Evolutionary conservation across 2,329 filamentous ascomycete genomes (phyloP).

Genomic region (Verticillium tricorpus): DNA sequence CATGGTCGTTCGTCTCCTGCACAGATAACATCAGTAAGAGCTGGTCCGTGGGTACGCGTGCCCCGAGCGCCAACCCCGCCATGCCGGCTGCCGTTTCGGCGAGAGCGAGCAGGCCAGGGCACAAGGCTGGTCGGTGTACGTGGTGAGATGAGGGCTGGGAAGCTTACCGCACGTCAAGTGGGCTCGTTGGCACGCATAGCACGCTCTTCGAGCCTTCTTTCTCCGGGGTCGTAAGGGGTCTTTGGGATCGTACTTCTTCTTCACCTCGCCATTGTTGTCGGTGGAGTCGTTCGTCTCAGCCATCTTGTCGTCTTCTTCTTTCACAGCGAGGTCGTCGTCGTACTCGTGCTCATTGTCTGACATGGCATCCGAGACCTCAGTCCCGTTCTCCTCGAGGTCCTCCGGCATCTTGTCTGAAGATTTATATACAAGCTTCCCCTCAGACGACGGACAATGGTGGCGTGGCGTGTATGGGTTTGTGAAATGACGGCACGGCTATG

Average conservation of each 20-base stretch:
- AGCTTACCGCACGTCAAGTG: conserved; percentile 96
- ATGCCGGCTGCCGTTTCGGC: background rate
- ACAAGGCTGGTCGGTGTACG: background rate
- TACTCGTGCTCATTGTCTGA: conserved; percentile 56
- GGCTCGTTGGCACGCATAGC: conserved; percentile 93
- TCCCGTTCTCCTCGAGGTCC: conserved; percentile 46
- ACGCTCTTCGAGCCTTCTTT: conserved; percentile 94
- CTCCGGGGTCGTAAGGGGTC: conserved; percentile 84
- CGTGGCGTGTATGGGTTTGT: conserved; percentile 10
- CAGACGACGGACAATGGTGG: conserved; percentile 4
- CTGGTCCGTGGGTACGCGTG: conserved; percentile 2
- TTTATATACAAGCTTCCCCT: conserved; percentile 45
- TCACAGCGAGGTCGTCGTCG: conserved; percentile 40
- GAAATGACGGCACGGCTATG: conserved; percentile 25
- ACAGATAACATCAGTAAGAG: background rate
- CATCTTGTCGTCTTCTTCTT: conserved; percentile 50
- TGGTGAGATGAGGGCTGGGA: background rate
- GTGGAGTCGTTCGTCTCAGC: conserved; percentile 36
- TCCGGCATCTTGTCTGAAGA: conserved; percentile 49
- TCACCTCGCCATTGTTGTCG: conserved; percentile 45
- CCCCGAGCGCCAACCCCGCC: background rate
- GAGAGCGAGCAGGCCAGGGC: background rate
- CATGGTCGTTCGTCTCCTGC: conserved; percentile 93
- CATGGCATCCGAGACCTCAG: conserved; percentile 54
- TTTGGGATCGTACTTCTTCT: conserved; percentile 76